These are phyloP conservation scores for Calonectria pauciramosa DNA, from an alignment of 2,329 filamentous ascomycete species.

Conservation along the genomic window DNA sequence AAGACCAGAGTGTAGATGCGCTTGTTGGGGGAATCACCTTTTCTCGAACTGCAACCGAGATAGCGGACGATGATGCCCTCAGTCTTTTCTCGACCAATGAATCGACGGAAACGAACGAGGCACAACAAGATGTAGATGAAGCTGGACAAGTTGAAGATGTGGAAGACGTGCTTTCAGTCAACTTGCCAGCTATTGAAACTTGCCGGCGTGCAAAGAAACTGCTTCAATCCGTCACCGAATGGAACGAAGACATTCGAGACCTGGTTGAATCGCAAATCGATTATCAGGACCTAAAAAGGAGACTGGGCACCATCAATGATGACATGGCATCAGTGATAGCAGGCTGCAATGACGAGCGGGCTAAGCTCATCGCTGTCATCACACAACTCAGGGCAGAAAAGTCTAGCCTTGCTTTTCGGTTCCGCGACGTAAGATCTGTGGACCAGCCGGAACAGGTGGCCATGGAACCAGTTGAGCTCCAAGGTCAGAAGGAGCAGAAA, in stretches of 20 bases:
- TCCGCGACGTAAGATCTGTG: neutral
- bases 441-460: too few species aligned
- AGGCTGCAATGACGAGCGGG: neutral
- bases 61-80: neutral
- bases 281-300: neutral
- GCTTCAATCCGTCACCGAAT: neutral
- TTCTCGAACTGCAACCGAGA: neutral
- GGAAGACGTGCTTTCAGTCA: neutral
- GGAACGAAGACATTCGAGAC: constrained; percentile 3
- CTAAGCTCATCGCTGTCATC: neutral
- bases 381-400: neutral
- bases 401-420: neutral
- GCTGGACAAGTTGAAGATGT: neutral
- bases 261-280: constrained; percentile 8
- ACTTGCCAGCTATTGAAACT: neutral
- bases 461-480: too few species aligned
- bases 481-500: neutral
- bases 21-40: neutral
- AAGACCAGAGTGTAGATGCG: neutral
- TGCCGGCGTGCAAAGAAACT: neutral
- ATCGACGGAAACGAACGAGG: neutral
- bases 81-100: neutral
- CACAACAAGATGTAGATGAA: neutral
- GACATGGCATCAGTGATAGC: neutral
- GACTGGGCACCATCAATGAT: neutral